Evolutionary conservation across 768 basidiomycete genomes (phyloP).

Genomic region (Gloeopeniophorella convolvens): DNA sequence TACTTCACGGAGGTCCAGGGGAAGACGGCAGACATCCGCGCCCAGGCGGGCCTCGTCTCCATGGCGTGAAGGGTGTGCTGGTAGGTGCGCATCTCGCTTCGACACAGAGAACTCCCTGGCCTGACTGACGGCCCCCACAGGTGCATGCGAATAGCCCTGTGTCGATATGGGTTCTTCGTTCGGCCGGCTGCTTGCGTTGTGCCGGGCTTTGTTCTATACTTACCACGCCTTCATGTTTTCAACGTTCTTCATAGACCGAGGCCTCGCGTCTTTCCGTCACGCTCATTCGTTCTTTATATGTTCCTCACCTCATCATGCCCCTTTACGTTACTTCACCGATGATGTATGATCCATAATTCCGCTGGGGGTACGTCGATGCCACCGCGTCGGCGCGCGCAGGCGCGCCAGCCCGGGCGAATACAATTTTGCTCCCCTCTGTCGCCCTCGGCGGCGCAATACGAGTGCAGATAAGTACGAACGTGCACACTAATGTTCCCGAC

Average conservation of each 20-base stretch:
- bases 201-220: background rate
- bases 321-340: slow-evolving; percentile 1
- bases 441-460: background rate
- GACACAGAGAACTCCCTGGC: no score
- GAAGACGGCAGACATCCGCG: slow-evolving; percentile 38
- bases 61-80: background rate
- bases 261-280: background rate
- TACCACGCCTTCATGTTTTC: background rate
- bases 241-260: slow-evolving; percentile 3
- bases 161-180: background rate
- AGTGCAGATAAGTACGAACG: no score
- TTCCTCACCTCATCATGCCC: background rate
- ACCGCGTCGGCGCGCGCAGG: background rate
- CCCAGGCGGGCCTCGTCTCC: slow-evolving; percentile 13
- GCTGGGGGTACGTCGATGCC: background rate
- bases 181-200: background rate
- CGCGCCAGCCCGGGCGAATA: background rate
- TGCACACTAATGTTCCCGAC: no score
- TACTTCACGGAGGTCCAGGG: slow-evolving; percentile 58
- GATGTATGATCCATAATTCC: background rate
- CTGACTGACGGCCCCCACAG: background rate
- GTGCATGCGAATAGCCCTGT: background rate
- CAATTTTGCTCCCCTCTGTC: background rate
- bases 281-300: slow-evolving; percentile 1
- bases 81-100: no score